Conservation (phyloP, 768 basidiomycete genomes). For the Hypsizygus marmoreus region DNA sequence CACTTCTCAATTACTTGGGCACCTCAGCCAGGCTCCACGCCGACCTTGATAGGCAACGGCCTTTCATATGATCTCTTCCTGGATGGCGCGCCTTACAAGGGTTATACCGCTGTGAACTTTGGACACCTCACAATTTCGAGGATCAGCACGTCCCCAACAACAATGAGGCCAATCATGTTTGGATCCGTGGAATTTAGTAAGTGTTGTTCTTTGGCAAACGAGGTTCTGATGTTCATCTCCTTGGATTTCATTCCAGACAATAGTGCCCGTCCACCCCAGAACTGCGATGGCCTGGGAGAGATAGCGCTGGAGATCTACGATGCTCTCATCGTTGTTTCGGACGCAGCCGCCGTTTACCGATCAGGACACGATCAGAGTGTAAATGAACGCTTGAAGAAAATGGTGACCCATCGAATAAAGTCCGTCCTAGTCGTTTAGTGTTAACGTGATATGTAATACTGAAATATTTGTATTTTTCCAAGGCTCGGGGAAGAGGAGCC, state of each 20-base stretch:
- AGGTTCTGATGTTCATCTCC: not conserved
- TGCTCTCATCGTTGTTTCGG: not conserved
- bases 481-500: not conserved
- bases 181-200: conserved; percentile 12
- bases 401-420: conserved; percentile 26
- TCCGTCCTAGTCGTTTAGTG: too few species aligned
- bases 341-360: not conserved
- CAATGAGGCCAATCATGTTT: conserved; percentile 11
- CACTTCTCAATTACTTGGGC: conserved; percentile 11
- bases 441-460: too few species aligned
- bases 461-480: too few species aligned
- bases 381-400: conserved; percentile 29
- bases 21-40: not conserved
- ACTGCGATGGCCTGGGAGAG: conserved; percentile 16
- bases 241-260: conserved; percentile 20
- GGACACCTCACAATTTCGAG: not conserved
- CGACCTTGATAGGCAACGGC: not conserved
- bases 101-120: not conserved
- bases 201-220: not conserved
- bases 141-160: conserved; percentile 5
- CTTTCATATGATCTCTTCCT: not conserved
- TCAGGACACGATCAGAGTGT: conserved; percentile 9
- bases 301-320: conserved; percentile 14
- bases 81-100: not conserved
- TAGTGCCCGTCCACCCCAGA: conserved; percentile 17